A percentile compares a stretch with the other conserved stretches of the same genome.
Evolutionary conservation across 169 alveolate species (phyloP).

Genomic region (Theileria sp.): DNA sequence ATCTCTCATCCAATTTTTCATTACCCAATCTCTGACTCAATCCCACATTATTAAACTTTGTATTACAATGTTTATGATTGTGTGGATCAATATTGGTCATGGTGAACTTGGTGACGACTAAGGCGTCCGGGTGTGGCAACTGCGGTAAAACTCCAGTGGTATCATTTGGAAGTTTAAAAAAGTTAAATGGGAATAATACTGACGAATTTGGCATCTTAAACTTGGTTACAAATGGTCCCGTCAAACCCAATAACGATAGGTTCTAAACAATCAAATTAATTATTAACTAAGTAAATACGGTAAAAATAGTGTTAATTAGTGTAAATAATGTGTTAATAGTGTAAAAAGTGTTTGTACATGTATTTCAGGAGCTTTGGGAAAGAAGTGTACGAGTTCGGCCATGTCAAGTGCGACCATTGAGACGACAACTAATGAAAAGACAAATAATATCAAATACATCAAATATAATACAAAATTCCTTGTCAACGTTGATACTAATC

Average conservation of each 20-base stretch:
- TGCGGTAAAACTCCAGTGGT: background rate
- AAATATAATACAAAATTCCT: conserved; percentile 35
- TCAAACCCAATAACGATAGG: background rate
- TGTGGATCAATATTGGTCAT: background rate
- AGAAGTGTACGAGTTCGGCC: conserved; percentile 65
- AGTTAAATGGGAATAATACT: conserved; percentile 9
- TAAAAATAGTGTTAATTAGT: too few species aligned
- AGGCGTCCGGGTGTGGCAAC: background rate
- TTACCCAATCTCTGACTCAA: too few species aligned
- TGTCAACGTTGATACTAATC: conserved; percentile 56
- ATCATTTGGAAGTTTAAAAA: conserved; percentile 7
- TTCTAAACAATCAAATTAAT: background rate
- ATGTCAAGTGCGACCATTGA: conserved; percentile 53
- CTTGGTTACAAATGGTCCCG: background rate
- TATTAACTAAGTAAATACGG: too few species aligned
- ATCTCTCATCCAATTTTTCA: background rate
- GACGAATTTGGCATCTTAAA: conserved; percentile 8
- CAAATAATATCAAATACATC: conserved; percentile 50
- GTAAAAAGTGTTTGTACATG: too few species aligned
- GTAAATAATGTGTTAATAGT: too few species aligned
- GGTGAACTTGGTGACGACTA: background rate
- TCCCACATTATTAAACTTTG: too few species aligned
- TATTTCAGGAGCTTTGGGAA: conserved; percentile 65
- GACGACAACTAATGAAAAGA: conserved; percentile 24
- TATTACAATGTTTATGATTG: background rate